Evolutionary conservation across 768 basidiomycete species (phyloP), one percentile per base, ranked within the genome.

Genomic region (Serendipita indica): DNA sequence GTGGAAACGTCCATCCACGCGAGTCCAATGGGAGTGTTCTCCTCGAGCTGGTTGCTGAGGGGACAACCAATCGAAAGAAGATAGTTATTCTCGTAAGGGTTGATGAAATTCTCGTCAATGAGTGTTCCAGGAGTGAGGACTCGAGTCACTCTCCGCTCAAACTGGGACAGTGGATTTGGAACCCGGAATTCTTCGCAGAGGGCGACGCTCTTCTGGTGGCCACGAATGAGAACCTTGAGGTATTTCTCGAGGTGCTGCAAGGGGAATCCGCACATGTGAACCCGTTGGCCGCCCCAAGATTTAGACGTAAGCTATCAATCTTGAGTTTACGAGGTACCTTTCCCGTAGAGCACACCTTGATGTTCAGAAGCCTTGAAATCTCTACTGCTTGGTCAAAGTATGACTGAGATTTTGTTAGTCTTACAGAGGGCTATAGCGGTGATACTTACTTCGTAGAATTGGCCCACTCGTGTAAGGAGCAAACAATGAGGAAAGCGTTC

Each of bases 1-100:
- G 92, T 96, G 13, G 93, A 92, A 16, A 96, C 80, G 67, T 98
- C 93, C 25, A 89, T 90, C 84, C 92, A 97, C 3, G 92, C 91
- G 37, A 98, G 72, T 1, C 89, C 89, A 18, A 70, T 39, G 5
- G 67, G 57, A 27, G 58, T 61, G 27, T 60, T 37, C 35, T 12
- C 57, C 4, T 59, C 52, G 33, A 30, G 14, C 37, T 58, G 46
- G 20, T 37, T 34, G 12, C 64, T 62, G 6, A 65, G 45, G 33
- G 70, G 33, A 25, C 30, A 16, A 27, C 67, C 71, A 35, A 93
- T 73, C 3, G 90, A 79, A 30, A 96, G 78, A 43, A 97, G 77
- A 67, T 89, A 96, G 64, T 94, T 92, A 66, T 91, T 93, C 69
- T 91, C 87, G 65, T 79, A 82, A 20, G 81, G 84, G 62, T 86